Conservation (phyloP, 2,329 filamentous ascomycete genomes). For the Sporothrix luriei region DNA sequence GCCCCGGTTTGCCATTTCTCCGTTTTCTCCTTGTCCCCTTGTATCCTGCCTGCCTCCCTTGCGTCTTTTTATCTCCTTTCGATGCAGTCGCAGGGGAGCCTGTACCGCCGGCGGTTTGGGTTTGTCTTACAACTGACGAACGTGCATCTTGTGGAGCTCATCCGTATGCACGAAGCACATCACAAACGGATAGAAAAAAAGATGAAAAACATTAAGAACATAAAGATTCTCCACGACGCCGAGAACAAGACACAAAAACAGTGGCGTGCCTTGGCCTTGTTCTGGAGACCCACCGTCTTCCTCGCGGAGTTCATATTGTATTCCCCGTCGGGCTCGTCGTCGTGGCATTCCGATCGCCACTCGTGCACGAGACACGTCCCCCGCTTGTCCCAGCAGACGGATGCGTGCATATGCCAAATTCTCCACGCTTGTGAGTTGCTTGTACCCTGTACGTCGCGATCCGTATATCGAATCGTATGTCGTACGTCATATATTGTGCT, state of each 20-base stretch:
- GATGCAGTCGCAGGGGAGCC: not conserved
- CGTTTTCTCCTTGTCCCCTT: not conserved
- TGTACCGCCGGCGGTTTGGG: conserved; percentile 22
- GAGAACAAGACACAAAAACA: not conserved
- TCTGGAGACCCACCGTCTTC: not conserved
- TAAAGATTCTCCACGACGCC: no score
- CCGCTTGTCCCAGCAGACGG: conserved; percentile 1
- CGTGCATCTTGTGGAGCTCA: not conserved
- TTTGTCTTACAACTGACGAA: conserved; percentile 14
- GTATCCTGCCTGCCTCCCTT: not conserved
- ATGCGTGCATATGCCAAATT: conserved; percentile 7
- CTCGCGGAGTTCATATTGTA: not conserved
- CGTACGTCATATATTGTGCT: not conserved
- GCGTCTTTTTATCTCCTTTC: not conserved
- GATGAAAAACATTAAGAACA: no score
- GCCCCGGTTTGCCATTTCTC: not conserved
- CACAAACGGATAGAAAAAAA: no score
- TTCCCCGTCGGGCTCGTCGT: conserved; percentile 2
- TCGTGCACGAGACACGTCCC: not conserved
- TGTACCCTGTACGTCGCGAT: not conserved
- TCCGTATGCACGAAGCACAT: not conserved
- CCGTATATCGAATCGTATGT: not conserved
- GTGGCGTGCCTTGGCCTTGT: conserved; percentile 5
- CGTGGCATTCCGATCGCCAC: not conserved
- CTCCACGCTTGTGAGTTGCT: not conserved